These are phyloP conservation scores for Solanum dulcamara DNA, from an alignment of 257 asterid genomes.

Conservation along the genomic window DNA sequence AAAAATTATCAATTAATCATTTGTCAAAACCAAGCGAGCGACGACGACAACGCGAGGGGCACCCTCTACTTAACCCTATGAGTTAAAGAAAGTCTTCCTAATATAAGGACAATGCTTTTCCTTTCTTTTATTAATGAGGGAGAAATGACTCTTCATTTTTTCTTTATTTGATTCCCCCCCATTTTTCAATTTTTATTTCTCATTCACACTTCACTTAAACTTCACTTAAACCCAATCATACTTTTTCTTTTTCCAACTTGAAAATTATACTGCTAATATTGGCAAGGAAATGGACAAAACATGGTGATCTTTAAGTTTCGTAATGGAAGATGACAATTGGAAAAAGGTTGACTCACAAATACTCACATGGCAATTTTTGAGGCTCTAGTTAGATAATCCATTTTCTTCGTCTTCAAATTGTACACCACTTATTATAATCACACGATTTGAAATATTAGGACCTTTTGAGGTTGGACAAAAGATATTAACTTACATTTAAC, in stretches of 20 bases:
- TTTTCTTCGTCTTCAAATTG: background rate
- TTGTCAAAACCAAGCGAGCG: too few relatives aligned
- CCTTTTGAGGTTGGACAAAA: accelerated
- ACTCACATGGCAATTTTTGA: background rate
- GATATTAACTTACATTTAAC: accelerated
- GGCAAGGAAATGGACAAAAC: background rate
- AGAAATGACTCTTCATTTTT: too few relatives aligned
- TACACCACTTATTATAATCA: background rate
- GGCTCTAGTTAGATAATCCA: background rate
- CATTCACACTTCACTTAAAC: too few relatives aligned
- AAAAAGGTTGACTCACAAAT: background rate
- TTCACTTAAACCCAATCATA: too few relatives aligned
- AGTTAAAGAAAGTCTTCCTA: too few relatives aligned
- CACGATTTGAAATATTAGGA: background rate
- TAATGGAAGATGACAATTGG: background rate
- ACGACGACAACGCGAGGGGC: too few relatives aligned
- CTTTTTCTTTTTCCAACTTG: background rate
- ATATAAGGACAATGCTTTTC: too few relatives aligned
- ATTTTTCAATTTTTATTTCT: too few relatives aligned
- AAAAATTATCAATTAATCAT: too few relatives aligned
- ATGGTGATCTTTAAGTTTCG: background rate
- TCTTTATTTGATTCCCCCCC: too few relatives aligned
- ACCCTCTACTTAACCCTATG: too few relatives aligned
- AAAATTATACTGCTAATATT: background rate
- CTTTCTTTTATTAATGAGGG: too few relatives aligned